These are phyloP conservation scores for Bauhinia variegata DNA, from an alignment of 306 rosid genomes.

Conservation along the genomic window DNA sequence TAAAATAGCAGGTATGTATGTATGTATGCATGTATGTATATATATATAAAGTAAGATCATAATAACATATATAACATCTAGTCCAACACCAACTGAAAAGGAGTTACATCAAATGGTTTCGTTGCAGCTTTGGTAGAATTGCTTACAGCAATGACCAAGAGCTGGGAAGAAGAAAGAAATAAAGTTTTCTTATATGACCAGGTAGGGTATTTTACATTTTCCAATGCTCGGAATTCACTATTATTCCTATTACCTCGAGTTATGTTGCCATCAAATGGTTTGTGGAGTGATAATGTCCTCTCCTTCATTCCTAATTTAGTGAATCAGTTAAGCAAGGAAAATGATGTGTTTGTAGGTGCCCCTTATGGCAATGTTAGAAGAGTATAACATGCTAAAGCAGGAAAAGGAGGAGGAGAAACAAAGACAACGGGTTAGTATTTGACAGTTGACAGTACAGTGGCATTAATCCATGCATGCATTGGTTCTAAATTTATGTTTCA, in stretches of 20 bases:
- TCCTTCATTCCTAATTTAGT: conserved; percentile 8
- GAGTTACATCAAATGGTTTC: conserved; percentile 26
- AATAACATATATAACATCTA: conserved; percentile 24
- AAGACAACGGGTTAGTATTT: conserved; percentile 74
- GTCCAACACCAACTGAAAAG: conserved; percentile 27
- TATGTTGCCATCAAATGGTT: conserved; percentile 19
- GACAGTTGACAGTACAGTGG: conserved; percentile 8
- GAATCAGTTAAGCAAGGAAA: conserved; percentile 19
- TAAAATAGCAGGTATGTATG: conserved; percentile 98
- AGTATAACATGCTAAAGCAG: conserved; percentile 61
- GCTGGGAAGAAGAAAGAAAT: conserved; percentile 94
- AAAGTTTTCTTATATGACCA: conserved; percentile 85
- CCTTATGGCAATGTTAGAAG: conserved; percentile 80
- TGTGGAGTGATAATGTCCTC: conserved; percentile 18
- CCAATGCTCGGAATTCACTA: conserved; percentile 6
- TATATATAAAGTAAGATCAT: conserved; percentile 26
- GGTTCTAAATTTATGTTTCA: conserved; percentile 1
- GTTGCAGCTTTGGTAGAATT: conserved; percentile 84
- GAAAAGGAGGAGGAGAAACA: conserved; percentile 86
- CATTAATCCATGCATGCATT: conserved; percentile 15
- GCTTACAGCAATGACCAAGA: conserved; percentile 66
- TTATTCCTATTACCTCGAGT: neutral
- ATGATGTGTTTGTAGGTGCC: conserved; percentile 62
- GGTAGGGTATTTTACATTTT: conserved; percentile 53
- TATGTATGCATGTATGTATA: too few relatives aligned